These are phyloP conservation scores for Simplicillium aogashimaense DNA, from an alignment of 2,329 filamentous ascomycete genomes.

Conservation along the genomic window DNA sequence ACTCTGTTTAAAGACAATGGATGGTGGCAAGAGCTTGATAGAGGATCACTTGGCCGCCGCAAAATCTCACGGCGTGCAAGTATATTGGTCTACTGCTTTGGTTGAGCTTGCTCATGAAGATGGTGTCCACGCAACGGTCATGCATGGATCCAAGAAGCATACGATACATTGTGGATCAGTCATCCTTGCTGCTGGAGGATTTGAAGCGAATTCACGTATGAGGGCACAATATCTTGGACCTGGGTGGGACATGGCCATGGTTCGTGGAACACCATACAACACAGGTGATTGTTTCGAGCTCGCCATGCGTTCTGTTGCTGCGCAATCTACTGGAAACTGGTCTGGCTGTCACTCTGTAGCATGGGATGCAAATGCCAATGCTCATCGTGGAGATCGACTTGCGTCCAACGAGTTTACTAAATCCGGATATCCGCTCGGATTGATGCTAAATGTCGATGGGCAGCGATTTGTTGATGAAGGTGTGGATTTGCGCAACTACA, in stretches of 20 bases:
- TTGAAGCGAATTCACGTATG: constrained; percentile 50
- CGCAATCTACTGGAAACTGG: constrained; percentile 47
- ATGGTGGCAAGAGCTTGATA: constrained; percentile 51
- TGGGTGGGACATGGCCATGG: constrained; percentile 51
- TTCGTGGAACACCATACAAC: constrained; percentile 56
- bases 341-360: constrained; percentile 55
- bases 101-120: constrained; percentile 25
- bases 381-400: constrained; percentile 43
- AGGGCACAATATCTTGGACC: constrained; percentile 43
- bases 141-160: constrained; percentile 15
- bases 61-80: constrained; percentile 25
- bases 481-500: constrained; percentile 54
- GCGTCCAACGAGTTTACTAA: constrained; percentile 60
- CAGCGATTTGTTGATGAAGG: constrained; percentile 58
- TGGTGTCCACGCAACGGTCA: constrained; percentile 19
- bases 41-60: constrained; percentile 36
- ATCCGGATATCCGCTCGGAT: constrained; percentile 55
- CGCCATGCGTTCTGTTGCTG: constrained; percentile 38
- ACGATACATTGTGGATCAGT: constrained; percentile 28
- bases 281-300: constrained; percentile 47
- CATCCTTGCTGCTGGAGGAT: constrained; percentile 51
- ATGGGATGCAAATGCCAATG: constrained; percentile 54
- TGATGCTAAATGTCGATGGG: constrained; percentile 53
- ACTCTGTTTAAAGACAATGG: constrained; percentile 45
- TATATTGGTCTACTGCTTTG: constrained; percentile 36